A percentile compares a stretch with the other conserved stretches of the same genome.
phyloP scores from a whole-genome alignment of 768 basidiomycete genomes.

The Cystobasidium tubakii region DNA sequence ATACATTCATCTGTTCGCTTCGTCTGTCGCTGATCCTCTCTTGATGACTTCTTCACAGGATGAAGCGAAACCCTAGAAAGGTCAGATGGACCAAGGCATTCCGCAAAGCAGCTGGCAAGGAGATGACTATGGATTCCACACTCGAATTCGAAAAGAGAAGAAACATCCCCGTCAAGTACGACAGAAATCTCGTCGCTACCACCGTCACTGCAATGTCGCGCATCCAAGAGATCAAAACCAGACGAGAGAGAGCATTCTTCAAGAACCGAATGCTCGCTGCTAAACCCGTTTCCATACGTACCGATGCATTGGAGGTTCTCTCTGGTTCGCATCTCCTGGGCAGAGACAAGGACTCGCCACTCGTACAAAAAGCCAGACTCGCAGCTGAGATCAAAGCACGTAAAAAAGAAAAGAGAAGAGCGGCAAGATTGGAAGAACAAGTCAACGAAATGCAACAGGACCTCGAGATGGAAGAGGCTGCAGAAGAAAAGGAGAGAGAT shows the following conservation, averaged over 20 bases:
- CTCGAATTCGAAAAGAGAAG: constrained; percentile 98
- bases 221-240: constrained; percentile 79
- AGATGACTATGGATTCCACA: constrained; percentile 99
- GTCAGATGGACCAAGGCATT: constrained; percentile 99
- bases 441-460: constrained; percentile 39
- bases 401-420: constrained; percentile 42
- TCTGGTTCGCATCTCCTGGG: constrained; percentile 44
- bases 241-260: constrained; percentile 90
- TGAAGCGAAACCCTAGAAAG: constrained; percentile 99
- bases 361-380: constrained; percentile 42
- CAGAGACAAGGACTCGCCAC: constrained; percentile 35
- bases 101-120: constrained; percentile 95
- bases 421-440: constrained; percentile 24
- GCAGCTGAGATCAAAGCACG: constrained; percentile 43
- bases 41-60: constrained; percentile 54
- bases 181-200: constrained; percentile 84
- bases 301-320: constrained; percentile 45
- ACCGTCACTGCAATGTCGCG: constrained; percentile 96
- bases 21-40: neutral
- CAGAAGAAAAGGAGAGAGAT: constrained; percentile 39
- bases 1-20: neutral
- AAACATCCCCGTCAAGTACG: constrained; percentile 93
- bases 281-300: constrained; percentile 37
- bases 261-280: constrained; percentile 59
- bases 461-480: constrained; percentile 37